Base-by-base conservation (phyloP, 306 rosid species). In the Benincasa hispida region DNA sequence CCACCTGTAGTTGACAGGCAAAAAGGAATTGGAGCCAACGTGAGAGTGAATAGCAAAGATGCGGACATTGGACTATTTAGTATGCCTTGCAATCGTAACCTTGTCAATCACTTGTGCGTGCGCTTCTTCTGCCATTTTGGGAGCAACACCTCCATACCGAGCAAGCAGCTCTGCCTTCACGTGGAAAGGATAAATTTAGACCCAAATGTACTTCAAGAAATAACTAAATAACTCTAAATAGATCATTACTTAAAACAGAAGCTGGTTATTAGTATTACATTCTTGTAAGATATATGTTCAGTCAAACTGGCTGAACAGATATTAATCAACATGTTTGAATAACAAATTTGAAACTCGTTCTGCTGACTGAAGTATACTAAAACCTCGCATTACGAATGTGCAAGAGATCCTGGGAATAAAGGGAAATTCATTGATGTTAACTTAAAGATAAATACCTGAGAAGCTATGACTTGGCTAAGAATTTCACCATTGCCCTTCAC, bases 71-170 rank as follows among this genome's bases (percentile, higher is more conserved):
- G 17, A 42, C 4, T 11, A 59, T 42, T 47, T 45, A 27, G 76
- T 27, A 25, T 1, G 11, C n/a, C 22, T 60, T 24, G 56, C 69
- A 76, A 39, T 6, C 41, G 62, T 47, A 75, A 90, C 98, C 98
- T 83, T 85, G 82, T 94, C 93, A 73, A 94, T 91, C 81, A 81
- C 97, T 87, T 87, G 93, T 0, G 87, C 80, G 72, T 94, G 98
- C 35, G 98, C 97, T 86, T 89, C 98, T 88, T 90, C 96, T 53
- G 98, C 98, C 97, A 90, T 91, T 89, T 94, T 90, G 8, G 98
- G 97, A 77, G 97, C 95, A 84, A 94, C 98, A 21, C 97, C 97
- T 69, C 97, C 98, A 82, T 87, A 91, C 79, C 78, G 88, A 35
- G 79, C 92, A 63, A 94, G 98, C 88, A 94, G 85, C 41, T 91